Conservation (phyloP, 306 rosid genomes). For the Hippophae gyantsensis region DNA sequence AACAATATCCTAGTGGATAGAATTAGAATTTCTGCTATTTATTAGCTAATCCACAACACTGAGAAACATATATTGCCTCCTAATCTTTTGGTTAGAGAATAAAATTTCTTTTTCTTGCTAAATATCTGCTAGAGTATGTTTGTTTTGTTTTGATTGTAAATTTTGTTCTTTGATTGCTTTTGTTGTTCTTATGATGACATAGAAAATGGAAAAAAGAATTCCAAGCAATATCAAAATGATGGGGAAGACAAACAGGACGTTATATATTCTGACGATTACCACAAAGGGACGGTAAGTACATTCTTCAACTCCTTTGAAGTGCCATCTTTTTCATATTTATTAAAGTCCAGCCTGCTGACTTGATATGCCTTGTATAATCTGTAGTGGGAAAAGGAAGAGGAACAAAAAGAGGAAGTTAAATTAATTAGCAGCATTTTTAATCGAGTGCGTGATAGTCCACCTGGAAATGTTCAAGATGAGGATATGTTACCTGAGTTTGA, state of each 20-base stretch:
- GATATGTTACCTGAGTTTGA: conserved; percentile 68
- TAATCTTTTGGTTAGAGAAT: too few species aligned
- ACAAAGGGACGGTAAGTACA: conserved; percentile 41
- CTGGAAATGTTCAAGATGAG: conserved; percentile 43
- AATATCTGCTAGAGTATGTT: neutral
- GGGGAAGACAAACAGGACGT: conserved; percentile 32
- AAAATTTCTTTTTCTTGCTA: too few species aligned
- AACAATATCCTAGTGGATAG: neutral
- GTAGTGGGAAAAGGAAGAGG: conserved; percentile 48
- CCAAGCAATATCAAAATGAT: conserved; percentile 20
- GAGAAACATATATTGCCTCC: neutral
- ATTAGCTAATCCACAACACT: neutral
- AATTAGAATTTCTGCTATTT: neutral
- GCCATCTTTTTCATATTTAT: too few species aligned
- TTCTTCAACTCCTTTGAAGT: conserved; percentile 2
- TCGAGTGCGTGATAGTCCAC: conserved; percentile 30
- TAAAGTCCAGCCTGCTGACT: neutral
- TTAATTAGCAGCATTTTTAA: conserved; percentile 68
- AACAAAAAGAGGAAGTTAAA: conserved; percentile 67
- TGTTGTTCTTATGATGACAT: conserved; percentile 11
- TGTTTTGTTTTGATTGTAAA: conserved; percentile 2
- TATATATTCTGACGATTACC: conserved; percentile 39
- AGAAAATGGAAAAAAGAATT: conserved; percentile 44
- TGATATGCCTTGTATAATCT: conserved; percentile 14
- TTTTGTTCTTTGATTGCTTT: conserved; percentile 10